Evolutionary conservation across 148 eudicot species (phyloP), one percentile per base, ranked within the genome.

Genomic region (Beta vulgaris): DNA sequence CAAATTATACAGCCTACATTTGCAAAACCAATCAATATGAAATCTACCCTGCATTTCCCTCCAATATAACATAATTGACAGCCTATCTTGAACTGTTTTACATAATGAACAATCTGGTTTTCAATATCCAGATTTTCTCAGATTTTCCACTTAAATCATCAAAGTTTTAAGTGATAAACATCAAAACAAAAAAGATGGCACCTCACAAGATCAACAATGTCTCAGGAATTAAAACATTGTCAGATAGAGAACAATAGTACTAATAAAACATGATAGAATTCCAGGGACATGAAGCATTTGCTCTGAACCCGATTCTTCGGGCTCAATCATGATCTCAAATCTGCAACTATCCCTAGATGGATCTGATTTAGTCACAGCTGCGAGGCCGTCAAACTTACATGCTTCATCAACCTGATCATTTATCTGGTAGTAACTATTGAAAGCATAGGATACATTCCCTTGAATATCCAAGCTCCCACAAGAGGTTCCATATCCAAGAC

Each of bases 391-490:
- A 73, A 93, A 93, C 65, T 84, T 84, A 72, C 98, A 94, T 0
- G 98, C 97, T 49, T 81, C 81, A 5, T 91, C 96, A 6, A 64
- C 82, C 84, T 93, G 98, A 78, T 93, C 89, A 48, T 91, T 84
- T 53, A 44, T 84, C 85, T 93, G 98, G 76, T 84, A 94, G 49
- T 88, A 91, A 82, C 91, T 88, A 46, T 94, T 94, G 65, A 81
- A 94, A 2, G 98, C 97, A 39, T 84, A 94, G 0, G 98, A 91
- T 35, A 88, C 78, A 59, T 94, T 94, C n/a, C 88, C 97, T 36
- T 68, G 70, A 12, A 85, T 88, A 69, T 90, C 97, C 85, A 94
- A 74, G 53, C 55, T 77, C 2, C 84, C 83, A 77, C 98, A 94
- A 6, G 98, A 87, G 23, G 87, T 81, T 72, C 84, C 85, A 28